phyloP scores from a whole-genome alignment of 169 alveolate species.

The Blepharisma undulans region DNA sequence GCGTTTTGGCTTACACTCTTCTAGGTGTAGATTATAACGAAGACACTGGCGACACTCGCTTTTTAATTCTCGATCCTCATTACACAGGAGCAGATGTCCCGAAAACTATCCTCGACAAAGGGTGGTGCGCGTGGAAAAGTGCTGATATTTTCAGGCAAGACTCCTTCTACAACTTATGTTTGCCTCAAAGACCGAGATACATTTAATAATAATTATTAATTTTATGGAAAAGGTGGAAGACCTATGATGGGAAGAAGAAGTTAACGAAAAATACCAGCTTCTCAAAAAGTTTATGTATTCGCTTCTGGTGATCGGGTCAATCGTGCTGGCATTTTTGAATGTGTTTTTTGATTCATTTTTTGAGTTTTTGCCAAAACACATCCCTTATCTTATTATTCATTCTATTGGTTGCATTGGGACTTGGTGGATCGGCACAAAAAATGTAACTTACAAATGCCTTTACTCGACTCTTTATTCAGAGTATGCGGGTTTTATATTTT shows the following conservation, averaged over 20 bases:
- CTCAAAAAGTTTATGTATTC: background rate
- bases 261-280: background rate
- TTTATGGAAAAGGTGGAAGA: background rate
- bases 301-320: background rate
- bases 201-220: slow-evolving; percentile 13
- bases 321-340: background rate
- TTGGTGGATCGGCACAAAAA: background rate
- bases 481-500: background rate
- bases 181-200: slow-evolving; percentile 65
- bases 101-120: slow-evolving; percentile 70
- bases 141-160: slow-evolving; percentile 73
- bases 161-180: slow-evolving; percentile 74
- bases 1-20: slow-evolving; percentile 79
- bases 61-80: slow-evolving; percentile 86
- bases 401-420: background rate
- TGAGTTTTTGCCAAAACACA: background rate
- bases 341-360: too few species aligned
- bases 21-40: slow-evolving; percentile 81
- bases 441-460: too few species aligned
- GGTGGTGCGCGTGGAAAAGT: slow-evolving; percentile 83
- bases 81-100: slow-evolving; percentile 78
- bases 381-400: background rate
- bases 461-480: background rate
- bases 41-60: slow-evolving; percentile 68
- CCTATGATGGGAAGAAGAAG: background rate